phyloP scores from a whole-genome alignment of 441 rosid genomes.

The Populus hybrid region DNA sequence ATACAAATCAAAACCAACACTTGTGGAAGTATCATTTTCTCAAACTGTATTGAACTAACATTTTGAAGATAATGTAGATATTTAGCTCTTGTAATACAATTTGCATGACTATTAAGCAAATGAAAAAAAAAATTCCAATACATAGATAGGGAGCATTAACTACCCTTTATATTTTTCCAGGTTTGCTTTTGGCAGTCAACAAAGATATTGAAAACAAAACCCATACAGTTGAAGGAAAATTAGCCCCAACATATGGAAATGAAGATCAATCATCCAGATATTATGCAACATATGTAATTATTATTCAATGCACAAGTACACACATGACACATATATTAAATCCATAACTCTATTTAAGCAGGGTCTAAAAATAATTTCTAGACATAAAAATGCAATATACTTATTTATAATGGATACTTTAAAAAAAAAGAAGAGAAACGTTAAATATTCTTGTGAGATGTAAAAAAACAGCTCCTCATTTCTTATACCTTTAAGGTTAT shows the following conservation, averaged over 20 bases:
- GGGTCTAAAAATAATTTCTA: not conserved
- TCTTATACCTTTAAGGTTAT: conserved; percentile 82
- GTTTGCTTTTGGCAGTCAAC: too few relatives aligned
- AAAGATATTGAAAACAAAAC: too few relatives aligned
- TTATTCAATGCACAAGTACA: not conserved
- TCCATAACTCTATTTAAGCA: not conserved
- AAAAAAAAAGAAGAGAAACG: not conserved
- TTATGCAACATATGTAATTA: not conserved
- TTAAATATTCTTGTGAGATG: conserved; percentile 74
- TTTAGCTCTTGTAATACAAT: not conserved
- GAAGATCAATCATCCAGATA: not conserved
- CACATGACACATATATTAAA: not conserved
- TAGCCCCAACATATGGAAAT: not conserved
- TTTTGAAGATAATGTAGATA: not conserved
- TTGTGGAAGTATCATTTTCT: not conserved
- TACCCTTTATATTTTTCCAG: too few relatives aligned
- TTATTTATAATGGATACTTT: not conserved
- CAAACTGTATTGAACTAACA: not conserved
- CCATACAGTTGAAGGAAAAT: not conserved
- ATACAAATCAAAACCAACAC: not conserved
- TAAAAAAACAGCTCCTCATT: conserved; percentile 90
- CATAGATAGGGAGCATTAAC: too few relatives aligned
- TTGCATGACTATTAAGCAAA: not conserved
- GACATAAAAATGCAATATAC: not conserved
- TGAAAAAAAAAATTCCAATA: not conserved